Evolutionary conservation across 495 filamentous ascomycete genomes (phyloP), one percentile per base, ranked within the genome.

Genomic region (Aspergillus nanangensis): DNA sequence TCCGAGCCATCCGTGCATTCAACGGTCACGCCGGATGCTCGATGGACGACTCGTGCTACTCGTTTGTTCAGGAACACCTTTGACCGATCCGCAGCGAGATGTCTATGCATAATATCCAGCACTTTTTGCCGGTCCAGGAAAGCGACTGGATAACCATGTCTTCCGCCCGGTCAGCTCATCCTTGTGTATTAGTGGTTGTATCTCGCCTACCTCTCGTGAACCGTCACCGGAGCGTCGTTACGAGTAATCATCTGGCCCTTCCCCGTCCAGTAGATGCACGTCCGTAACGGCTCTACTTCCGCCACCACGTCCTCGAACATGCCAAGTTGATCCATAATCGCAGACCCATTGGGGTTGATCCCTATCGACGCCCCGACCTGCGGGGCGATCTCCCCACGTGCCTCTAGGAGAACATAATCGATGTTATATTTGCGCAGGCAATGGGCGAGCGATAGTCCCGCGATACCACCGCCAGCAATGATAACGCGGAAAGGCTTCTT

Each of bases 401-500:
- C 49, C 51, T 80, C 78, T 5, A 80, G 62, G 8, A 81, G 47
- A n/a, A 75, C 56, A 35, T 71, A 76, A 47, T 75, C 70, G 47
- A 80, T 74, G 15, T 58, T 60, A 2, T 64, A 61, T 14, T 58
- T 56, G 4, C 63, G 45, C 13, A 82, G 58, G 20, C 57, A 58
- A 38, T 77, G 68, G 0, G 78, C 74, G 2, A 73, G 49, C 2
- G 67, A 69, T 1, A 82, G 56, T 1, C 73, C 74, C 3, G 71
- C 65, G n/a, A 79, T 62, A 5, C 70, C 70, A 17, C 70, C 76
- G 31, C 78, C 78, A 7, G 75, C 69, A 34, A 82, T 69, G 33
- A 82, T 62, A 27, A 72, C 74, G 3, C 42, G 39, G 11, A 51
- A 39, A 11, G 42, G n/a, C 22, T 41, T 36, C 14, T 15, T 9